These are phyloP conservation scores for Penicillium griseofulvum DNA, from an alignment of 2,329 filamentous ascomycete species.

Conservation along the genomic window DNA sequence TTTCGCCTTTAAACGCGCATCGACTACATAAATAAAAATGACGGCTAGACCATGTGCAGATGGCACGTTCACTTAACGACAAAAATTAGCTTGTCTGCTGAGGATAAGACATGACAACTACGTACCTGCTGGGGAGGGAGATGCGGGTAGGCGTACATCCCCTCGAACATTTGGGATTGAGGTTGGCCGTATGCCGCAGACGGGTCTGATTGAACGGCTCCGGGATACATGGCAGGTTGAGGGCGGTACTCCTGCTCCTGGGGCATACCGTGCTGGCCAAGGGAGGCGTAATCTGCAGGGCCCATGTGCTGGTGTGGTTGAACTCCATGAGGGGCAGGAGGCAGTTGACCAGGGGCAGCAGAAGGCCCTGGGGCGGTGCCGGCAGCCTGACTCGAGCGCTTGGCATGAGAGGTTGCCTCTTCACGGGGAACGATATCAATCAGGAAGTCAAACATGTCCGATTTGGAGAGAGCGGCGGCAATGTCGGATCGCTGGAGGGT, in stretches of 20 bases:
- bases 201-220: constrained; percentile 71
- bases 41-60: constrained; percentile 1
- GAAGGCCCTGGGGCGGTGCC: constrained; percentile 52
- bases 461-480: constrained; percentile 90
- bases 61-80: constrained; percentile 7
- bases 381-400: constrained; percentile 59
- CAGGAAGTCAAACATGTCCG: constrained; percentile 99
- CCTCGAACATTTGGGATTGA: constrained; percentile 73
- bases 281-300: constrained; percentile 57
- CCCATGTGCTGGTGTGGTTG: constrained; percentile 57
- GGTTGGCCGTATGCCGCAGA: constrained; percentile 72
- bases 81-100: background rate
- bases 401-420: constrained; percentile 81
- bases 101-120: background rate
- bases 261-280: constrained; percentile 62
- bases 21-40: constrained; percentile 6
- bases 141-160: constrained; percentile 78
- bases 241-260: constrained; percentile 77
- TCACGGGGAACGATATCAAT: constrained; percentile 98
- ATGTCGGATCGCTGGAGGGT: constrained; percentile 96
- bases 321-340: constrained; percentile 47
- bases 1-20: constrained; percentile 17
- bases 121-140: constrained; percentile 82
- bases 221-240: constrained; percentile 76
- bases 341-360: constrained; percentile 39